These are phyloP conservation scores for Tetragonia tetragonoides DNA, from an alignment of 148 eudicot species.

Conservation along the genomic window DNA sequence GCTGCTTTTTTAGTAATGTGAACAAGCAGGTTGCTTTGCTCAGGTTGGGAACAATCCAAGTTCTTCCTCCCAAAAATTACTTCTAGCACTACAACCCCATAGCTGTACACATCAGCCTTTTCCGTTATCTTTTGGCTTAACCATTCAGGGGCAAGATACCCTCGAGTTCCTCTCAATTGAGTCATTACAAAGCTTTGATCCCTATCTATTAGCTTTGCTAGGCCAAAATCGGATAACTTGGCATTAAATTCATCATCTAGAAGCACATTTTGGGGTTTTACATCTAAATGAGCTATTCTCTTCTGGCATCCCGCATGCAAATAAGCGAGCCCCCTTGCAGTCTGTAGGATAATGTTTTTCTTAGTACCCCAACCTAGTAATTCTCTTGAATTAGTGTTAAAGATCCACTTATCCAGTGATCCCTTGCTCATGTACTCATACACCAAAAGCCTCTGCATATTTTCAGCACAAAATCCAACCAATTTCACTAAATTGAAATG, in stretches of 20 bases:
- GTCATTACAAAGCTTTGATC: constrained; percentile 11
- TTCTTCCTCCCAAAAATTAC: constrained; percentile 14
- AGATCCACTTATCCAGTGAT: constrained; percentile 22
- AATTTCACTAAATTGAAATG: constrained; percentile 21
- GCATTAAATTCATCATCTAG: constrained; percentile 9
- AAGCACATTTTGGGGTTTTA: constrained; percentile 21
- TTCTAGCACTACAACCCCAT: constrained; percentile 17
- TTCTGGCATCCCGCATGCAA: constrained; percentile 19
- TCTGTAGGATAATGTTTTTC: constrained; percentile 16
- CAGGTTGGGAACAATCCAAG: constrained; percentile 6
- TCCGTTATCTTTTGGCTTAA: constrained; percentile 5
- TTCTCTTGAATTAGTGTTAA: background rate
- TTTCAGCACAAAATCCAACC: constrained; percentile 20
- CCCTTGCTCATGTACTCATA: constrained; percentile 26
- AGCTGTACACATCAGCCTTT: constrained; percentile 18
- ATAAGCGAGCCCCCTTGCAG: constrained; percentile 19
- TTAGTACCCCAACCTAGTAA: constrained; percentile 6
- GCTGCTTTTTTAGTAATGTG: background rate
- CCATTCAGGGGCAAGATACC: constrained; percentile 20
- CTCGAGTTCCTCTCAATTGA: constrained; percentile 17
- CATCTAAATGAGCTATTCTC: constrained; percentile 20
- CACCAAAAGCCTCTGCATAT: constrained; percentile 10
- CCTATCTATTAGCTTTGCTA: constrained; percentile 9
- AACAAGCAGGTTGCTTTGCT: background rate
- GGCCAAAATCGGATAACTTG: constrained; percentile 20